A percentile compares a stretch with the other conserved stretches of the same genome.
Conservation (phyloP, 768 basidiomycete genomes). For the Pisolithus albus region DNA sequence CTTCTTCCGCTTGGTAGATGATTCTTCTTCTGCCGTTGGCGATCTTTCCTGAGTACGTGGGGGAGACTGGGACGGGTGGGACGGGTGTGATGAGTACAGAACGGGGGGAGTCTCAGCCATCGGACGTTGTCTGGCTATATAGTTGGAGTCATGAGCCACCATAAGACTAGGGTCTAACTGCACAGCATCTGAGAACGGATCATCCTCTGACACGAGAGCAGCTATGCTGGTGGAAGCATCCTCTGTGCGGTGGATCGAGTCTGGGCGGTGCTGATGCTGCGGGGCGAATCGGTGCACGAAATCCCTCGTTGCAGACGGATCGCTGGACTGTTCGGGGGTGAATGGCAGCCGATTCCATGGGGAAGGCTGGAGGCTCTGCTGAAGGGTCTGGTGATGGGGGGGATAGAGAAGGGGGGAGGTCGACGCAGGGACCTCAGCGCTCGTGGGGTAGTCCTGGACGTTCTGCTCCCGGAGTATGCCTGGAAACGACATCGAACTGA, state of each 20-base stretch:
- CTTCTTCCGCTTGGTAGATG: constrained; percentile 24
- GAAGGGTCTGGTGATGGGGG: background rate
- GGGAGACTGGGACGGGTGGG: background rate
- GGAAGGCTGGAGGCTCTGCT: background rate
- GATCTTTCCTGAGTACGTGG: background rate
- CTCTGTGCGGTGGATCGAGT: background rate
- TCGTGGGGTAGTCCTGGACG: background rate
- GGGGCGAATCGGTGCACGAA: background rate
- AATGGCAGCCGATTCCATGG: constrained; percentile 4
- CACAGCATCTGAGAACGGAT: background rate
- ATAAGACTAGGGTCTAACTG: background rate
- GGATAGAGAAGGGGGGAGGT: background rate
- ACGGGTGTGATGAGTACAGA: background rate
- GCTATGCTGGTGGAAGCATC: background rate
- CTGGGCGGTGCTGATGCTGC: background rate
- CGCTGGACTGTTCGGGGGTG: background rate
- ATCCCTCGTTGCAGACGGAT: constrained; percentile 2
- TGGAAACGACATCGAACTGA: constrained; percentile 18
- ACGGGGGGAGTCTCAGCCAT: background rate
- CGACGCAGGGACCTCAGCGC: background rate
- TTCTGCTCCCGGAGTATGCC: background rate
- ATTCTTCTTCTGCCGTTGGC: background rate
- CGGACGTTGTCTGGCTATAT: background rate
- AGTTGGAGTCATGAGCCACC: background rate
- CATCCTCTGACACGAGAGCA: background rate